These are phyloP conservation scores for Tolypocladium cylindrosporum DNA, from an alignment of 2,329 filamentous ascomycete genomes.

Conservation along the genomic window DNA sequence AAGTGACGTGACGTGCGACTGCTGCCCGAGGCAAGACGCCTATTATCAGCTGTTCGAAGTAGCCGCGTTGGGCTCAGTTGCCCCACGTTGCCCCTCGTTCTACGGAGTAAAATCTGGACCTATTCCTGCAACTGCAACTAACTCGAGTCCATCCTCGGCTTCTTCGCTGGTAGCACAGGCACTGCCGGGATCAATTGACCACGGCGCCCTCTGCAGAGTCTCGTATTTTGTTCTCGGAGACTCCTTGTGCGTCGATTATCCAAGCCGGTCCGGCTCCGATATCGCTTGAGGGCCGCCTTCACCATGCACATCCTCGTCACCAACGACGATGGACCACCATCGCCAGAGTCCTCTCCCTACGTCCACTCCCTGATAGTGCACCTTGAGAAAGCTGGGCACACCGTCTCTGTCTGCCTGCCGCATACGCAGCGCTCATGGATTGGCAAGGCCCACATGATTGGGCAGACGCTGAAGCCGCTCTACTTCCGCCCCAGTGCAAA, in stretches of 20 bases:
- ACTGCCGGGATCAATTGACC: neutral
- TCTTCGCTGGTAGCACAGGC: neutral
- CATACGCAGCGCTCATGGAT: slow-evolving; percentile 95
- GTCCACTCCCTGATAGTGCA: slow-evolving; percentile 63
- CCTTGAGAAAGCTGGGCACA: slow-evolving; percentile 67
- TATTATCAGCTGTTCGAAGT: neutral
- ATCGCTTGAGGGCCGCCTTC: neutral
- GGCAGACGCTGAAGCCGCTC: slow-evolving; percentile 70
- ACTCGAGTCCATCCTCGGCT: neutral
- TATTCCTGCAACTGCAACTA: neutral
- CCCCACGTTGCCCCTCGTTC: slow-evolving; percentile 1
- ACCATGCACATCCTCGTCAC: slow-evolving; percentile 56
- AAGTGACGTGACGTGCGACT: neutral
- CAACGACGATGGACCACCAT: slow-evolving; percentile 77
- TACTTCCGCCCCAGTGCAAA: slow-evolving; percentile 62
- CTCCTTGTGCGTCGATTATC: too few species aligned
- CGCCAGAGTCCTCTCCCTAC: slow-evolving; percentile 68
- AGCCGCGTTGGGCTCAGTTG: neutral
- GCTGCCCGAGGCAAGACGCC: neutral
- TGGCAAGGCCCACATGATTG: slow-evolving; percentile 93
- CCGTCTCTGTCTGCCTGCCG: slow-evolving; percentile 85
- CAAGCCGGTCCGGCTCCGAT: neutral
- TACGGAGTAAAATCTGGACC: neutral
- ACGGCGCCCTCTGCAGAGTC: neutral
- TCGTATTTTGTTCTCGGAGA: neutral